These are phyloP conservation scores for Spathaspora passalidarum DNA, from an alignment of 805 yeast species.

Conservation along the genomic window DNA sequence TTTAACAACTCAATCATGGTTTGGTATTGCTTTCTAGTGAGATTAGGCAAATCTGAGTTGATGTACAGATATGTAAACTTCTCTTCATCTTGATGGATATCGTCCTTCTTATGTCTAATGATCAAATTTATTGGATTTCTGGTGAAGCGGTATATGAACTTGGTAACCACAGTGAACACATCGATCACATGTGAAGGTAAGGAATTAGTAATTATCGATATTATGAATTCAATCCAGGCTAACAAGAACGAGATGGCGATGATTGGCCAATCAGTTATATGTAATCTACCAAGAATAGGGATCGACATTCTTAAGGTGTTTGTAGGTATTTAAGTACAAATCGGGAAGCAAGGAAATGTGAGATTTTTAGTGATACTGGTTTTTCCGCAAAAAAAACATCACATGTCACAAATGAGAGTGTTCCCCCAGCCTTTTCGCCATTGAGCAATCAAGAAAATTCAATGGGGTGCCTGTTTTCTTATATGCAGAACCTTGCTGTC, in stretches of 20 bases:
- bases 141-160: conserved; percentile 24
- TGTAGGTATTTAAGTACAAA: background rate
- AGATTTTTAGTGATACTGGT: too few relatives aligned
- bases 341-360: too few relatives aligned
- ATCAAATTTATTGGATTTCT: conserved; percentile 25
- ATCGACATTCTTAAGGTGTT: conserved; percentile 22
- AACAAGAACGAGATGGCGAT: conserved; percentile 41
- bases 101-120: conserved; percentile 4
- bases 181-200: conserved; percentile 44
- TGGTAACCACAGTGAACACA: conserved; percentile 28
- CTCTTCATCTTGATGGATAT: conserved; percentile 5
- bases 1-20: conserved; percentile 38
- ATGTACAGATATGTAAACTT: conserved; percentile 23
- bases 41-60: conserved; percentile 13
- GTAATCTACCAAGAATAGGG: conserved; percentile 47
- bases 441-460: too few relatives aligned
- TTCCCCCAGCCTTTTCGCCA: too few relatives aligned
- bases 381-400: too few relatives aligned
- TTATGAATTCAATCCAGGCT: conserved; percentile 48
- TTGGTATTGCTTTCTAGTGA: conserved; percentile 20
- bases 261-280: conserved; percentile 49
- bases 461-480: too few relatives aligned
- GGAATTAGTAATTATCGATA: conserved; percentile 41
- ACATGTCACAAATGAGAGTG: too few relatives aligned
- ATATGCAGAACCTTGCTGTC: too few relatives aligned